Evolutionary conservation across 306 rosid genomes (phyloP).

Genomic region (Rosa multiflora): DNA sequence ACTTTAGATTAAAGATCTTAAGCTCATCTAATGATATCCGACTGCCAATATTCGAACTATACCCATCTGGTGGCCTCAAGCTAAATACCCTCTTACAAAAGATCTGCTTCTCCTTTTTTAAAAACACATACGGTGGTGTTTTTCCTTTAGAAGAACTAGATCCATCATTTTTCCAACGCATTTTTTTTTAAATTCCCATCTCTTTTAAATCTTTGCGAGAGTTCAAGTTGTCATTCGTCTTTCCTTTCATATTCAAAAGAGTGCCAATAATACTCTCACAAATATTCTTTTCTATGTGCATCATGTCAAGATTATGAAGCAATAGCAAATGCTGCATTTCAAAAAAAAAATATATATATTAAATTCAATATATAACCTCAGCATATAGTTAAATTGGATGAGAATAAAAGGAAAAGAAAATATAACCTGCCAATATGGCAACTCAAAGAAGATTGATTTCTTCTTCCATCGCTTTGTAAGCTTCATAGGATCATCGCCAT

Average conservation of each 20-base stretch:
- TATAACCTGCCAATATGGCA: background rate
- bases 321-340: background rate
- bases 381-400: too few relatives aligned
- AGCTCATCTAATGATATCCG: background rate
- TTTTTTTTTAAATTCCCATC: background rate
- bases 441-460: background rate
- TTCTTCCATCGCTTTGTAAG: background rate
- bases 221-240: background rate
- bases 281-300: background rate
- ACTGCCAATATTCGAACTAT: background rate
- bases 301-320: background rate
- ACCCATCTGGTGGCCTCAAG: background rate
- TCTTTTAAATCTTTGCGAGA: background rate
- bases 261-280: background rate
- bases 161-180: background rate
- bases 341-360: background rate
- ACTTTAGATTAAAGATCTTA: background rate
- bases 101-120: background rate
- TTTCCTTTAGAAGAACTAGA: background rate
- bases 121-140: background rate
- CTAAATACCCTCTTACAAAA: background rate
- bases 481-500: background rate
- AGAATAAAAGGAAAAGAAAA: background rate
- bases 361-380: too few relatives aligned
- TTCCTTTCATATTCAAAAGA: background rate